A percentile compares a stretch with the other conserved stretches of the same genome.
Evolutionary conservation across 306 rosid genomes (phyloP).

Genomic region (Benincasa hispida): DNA sequence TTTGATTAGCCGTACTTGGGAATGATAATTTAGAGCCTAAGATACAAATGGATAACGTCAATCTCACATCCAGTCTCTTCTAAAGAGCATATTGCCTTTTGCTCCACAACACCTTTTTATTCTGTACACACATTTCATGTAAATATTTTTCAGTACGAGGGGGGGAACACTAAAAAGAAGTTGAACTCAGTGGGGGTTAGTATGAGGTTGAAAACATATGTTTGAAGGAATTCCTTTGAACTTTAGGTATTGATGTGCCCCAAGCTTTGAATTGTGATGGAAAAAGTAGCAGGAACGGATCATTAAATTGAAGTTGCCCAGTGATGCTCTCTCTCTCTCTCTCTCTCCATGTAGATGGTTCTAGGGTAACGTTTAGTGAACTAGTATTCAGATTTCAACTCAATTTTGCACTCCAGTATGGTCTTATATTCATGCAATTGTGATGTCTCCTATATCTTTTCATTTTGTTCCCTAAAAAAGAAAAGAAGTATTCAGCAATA

Average conservation of each 20-base stretch:
- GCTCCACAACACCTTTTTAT: background rate
- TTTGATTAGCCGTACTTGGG: background rate
- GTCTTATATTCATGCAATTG: background rate
- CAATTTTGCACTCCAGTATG: constrained; percentile 1
- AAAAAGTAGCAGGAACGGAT: background rate
- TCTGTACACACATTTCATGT: background rate
- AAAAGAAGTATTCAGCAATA: background rate
- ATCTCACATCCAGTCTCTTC: background rate
- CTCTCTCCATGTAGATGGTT: background rate
- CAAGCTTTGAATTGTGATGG: background rate
- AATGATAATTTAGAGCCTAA: background rate
- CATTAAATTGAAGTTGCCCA: background rate
- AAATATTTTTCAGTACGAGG: background rate
- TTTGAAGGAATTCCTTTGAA: background rate
- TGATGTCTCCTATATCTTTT: background rate
- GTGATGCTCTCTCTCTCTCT: too few species aligned
- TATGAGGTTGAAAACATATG: background rate
- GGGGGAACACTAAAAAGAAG: background rate
- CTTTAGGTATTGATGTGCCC: background rate
- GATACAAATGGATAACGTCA: background rate
- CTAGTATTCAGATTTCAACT: background rate
- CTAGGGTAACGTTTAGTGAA: background rate
- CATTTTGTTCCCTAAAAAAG: background rate
- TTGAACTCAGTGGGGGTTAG: background rate
- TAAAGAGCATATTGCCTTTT: background rate